A percentile compares a stretch with the other conserved stretches of the same genome.
Conservation (phyloP, 1,139 yeast species). For the Geotrichum aggregatum region DNA sequence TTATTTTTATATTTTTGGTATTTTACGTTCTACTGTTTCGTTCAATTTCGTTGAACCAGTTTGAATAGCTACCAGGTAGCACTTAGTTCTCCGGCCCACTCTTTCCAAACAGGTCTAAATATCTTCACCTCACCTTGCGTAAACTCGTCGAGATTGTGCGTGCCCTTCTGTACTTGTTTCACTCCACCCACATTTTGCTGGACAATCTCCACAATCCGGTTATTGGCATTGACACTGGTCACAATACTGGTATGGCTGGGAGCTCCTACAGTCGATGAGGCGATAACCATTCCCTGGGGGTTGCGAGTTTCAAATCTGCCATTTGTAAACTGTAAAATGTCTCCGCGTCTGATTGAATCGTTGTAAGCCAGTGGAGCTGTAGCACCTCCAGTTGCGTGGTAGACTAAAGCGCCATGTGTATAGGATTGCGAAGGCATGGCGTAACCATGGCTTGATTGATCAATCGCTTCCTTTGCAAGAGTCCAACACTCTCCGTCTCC, state of each 20-base stretch:
- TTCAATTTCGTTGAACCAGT: too few species aligned
- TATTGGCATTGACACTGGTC: conserved; percentile 34
- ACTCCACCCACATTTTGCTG: conserved; percentile 61
- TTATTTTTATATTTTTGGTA: background rate
- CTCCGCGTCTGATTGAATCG: conserved; percentile 45
- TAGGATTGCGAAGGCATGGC: conserved; percentile 56
- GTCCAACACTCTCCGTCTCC: conserved; percentile 82
- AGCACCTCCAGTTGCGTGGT: conserved; percentile 35
- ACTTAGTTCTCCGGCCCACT: conserved; percentile 49
- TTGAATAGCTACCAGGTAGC: conserved; percentile 29
- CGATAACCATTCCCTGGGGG: conserved; percentile 23
- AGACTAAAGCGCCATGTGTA: conserved; percentile 57
- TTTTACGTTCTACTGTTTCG: background rate
- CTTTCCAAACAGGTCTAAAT: conserved; percentile 53
- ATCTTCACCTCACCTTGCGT: conserved; percentile 49
- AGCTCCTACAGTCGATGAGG: conserved; percentile 44
- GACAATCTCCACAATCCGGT: conserved; percentile 43
- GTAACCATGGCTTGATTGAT: conserved; percentile 56
- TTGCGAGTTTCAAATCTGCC: conserved; percentile 44
- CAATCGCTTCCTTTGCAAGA: conserved; percentile 60
- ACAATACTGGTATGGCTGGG: conserved; percentile 71
- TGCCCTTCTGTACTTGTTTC: conserved; percentile 48
- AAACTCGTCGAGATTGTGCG: conserved; percentile 45
- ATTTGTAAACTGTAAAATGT: conserved; percentile 45
- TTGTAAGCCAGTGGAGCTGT: conserved; percentile 31